phyloP scores from a whole-genome alignment of 2,329 filamentous ascomycete species.

The Paraconiothyrium brasiliense region DNA sequence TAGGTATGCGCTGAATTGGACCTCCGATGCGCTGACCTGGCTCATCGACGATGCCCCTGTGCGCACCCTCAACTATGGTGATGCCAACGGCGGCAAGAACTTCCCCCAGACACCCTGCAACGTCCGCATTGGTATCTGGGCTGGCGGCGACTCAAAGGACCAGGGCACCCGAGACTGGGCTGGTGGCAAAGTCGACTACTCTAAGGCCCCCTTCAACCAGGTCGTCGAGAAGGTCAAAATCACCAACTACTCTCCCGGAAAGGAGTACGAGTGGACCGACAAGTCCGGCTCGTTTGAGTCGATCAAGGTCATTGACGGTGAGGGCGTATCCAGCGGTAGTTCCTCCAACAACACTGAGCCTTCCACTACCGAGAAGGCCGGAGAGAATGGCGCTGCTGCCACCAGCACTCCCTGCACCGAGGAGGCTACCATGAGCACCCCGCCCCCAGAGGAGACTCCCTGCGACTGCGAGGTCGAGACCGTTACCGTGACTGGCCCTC shows the following conservation, averaged over 20 bases:
- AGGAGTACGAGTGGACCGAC: conserved; percentile 61
- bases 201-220: conserved; percentile 61
- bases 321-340: conserved; percentile 1
- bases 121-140: conserved; percentile 57
- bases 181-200: conserved; percentile 64
- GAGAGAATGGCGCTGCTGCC: conserved; percentile 7
- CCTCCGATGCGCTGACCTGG: conserved; percentile 71
- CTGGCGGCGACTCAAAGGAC: conserved; percentile 57
- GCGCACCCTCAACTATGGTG: conserved; percentile 69
- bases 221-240: conserved; percentile 61
- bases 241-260: conserved; percentile 62
- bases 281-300: conserved; percentile 57
- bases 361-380: conserved; percentile 3
- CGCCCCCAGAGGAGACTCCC: conserved; percentile 14
- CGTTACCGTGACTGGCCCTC: conserved; percentile 28
- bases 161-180: conserved; percentile 74
- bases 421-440: conserved; percentile 18
- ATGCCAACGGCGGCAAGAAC: conserved; percentile 65
- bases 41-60: conserved; percentile 74
- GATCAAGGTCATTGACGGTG: conserved; percentile 55
- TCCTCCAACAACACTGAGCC: conserved; percentile 4
- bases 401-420: conserved; percentile 17
- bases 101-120: conserved; percentile 83
- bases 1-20: conserved; percentile 80
- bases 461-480: conserved; percentile 28